Base-by-base conservation (phyloP, 768 basidiomycete species). In the Amanita polypyramis region DNA sequence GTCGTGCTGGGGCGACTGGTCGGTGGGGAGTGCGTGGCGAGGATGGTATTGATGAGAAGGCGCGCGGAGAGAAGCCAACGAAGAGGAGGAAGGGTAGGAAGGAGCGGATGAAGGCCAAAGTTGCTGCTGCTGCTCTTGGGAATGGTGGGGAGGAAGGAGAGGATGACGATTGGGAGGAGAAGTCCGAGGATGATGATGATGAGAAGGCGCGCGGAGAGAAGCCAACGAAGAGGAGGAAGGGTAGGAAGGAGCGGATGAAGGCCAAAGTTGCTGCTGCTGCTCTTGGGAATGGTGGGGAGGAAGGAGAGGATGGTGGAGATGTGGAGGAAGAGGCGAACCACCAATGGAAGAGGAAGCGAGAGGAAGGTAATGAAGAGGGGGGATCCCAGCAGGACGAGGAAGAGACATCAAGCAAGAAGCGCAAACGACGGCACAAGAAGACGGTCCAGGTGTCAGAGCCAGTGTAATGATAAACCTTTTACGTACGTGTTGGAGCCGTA, bases 81-180 rank as follows among this genome's bases (percentile, higher is more conserved):
- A 84, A 82, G 70, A 83, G 79, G 64, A 62, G 83, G 55, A 81
- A 71, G 56, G 82, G 82, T 10, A 83, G 76, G 72, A 84, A 83
- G 64, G 82, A 85, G 62, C 70, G 82, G 30, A 65, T 74, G 66
- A 76, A 68, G 54, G 53, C 70, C 55, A 80, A 72, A 55, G 66
- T 58, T 25, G 59, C 55, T n/a, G 58, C 53, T 27, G 59, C 38
- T n/a, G 56, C 27, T 19, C 63, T 36, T 29, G 47, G 4, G 14
- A 19, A 49, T 35, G 65, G 39, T 6, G 58, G 55, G 15, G 54
- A 41, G 4, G 57, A 43, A 0, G 56, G 38, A 19, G 51, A 45
- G 27, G 54, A 19, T 29, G 58, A 64, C 43, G 60, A 62, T 35
- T 51, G 54, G 32, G 60, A 61, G 52, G 49, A 55, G 51, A 53